Percentiles rank a stretch among this genome's conserved stretches.
Conservation (phyloP, 2,329 filamentous ascomycete species). For the Colletotrichum orchidophilum region DNA sequence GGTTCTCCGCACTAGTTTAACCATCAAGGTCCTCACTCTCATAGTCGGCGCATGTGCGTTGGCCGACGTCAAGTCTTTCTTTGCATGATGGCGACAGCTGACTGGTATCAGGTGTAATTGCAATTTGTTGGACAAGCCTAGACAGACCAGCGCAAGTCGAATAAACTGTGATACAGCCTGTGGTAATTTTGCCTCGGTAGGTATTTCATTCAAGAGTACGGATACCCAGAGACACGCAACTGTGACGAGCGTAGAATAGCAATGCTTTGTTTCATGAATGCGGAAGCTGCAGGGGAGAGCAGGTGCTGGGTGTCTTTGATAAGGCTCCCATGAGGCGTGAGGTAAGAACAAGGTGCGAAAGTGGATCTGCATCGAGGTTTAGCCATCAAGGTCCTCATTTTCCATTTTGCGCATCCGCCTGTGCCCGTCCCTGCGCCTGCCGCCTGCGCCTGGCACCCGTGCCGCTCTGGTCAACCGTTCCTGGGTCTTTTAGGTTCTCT, state of each 20-base stretch:
- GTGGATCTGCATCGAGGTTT: background rate
- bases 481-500: background rate
- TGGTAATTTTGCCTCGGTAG: too few species aligned
- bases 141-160: too few species aligned
- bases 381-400: conserved; percentile 33
- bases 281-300: background rate
- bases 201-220: too few species aligned
- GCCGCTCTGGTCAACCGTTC: conserved; percentile 20
- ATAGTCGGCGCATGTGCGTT: background rate
- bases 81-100: background rate
- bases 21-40: conserved; percentile 30
- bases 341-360: conserved; percentile 16
- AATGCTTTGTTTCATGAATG: background rate
- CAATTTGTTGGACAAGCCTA: too few species aligned
- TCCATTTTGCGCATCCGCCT: conserved; percentile 6
- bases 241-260: too few species aligned
- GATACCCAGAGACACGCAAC: too few species aligned
- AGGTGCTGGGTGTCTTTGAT: background rate
- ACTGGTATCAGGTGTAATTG: too few species aligned
- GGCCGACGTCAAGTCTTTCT: background rate
- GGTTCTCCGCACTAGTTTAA: conserved; percentile 29
- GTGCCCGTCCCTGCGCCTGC: background rate
- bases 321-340: conserved; percentile 17
- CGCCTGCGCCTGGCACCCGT: background rate
- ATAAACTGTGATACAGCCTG: too few species aligned